Percentiles rank a stretch among this genome's conserved stretches.
Conservation (phyloP, 352 stramenopile genomes). For the Phytophthora nicotianae region DNA sequence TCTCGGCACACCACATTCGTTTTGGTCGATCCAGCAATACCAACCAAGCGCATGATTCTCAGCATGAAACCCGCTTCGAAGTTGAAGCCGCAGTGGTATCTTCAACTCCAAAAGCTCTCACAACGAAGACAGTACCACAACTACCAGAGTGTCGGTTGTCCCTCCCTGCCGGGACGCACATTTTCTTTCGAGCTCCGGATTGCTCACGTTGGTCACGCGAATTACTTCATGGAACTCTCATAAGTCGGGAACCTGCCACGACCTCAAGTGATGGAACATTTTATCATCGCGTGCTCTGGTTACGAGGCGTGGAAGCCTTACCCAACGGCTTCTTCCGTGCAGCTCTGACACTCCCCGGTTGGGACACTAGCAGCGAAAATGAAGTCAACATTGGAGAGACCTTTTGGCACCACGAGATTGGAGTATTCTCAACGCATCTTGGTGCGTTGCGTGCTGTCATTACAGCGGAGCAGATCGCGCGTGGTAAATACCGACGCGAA, state of each 20-base stretch:
- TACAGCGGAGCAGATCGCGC: constrained; percentile 57
- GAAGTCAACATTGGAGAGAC: constrained; percentile 19
- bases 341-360: constrained; percentile 42
- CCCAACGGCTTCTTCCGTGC: constrained; percentile 70
- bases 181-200: constrained; percentile 61
- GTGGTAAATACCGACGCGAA: constrained; percentile 57
- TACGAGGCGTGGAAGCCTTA: constrained; percentile 68
- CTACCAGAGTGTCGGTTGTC: constrained; percentile 20
- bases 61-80: constrained; percentile 4
- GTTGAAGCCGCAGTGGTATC: neutral
- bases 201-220: constrained; percentile 56
- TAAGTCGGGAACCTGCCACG: constrained; percentile 18
- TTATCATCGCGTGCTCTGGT: constrained; percentile 72
- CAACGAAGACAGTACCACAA: neutral
- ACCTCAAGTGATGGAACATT: constrained; percentile 18
- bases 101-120: neutral
- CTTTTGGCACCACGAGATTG: constrained; percentile 54
- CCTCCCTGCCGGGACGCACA: constrained; percentile 43
- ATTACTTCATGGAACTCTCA: constrained; percentile 57
- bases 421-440: constrained; percentile 59
- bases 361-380: constrained; percentile 19
- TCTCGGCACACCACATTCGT: constrained; percentile 45
- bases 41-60: neutral
- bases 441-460: constrained; percentile 62
- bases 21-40: constrained; percentile 1